Conservation (phyloP, 148 eudicot genomes). For the Rhododendron griersonianum region DNA sequence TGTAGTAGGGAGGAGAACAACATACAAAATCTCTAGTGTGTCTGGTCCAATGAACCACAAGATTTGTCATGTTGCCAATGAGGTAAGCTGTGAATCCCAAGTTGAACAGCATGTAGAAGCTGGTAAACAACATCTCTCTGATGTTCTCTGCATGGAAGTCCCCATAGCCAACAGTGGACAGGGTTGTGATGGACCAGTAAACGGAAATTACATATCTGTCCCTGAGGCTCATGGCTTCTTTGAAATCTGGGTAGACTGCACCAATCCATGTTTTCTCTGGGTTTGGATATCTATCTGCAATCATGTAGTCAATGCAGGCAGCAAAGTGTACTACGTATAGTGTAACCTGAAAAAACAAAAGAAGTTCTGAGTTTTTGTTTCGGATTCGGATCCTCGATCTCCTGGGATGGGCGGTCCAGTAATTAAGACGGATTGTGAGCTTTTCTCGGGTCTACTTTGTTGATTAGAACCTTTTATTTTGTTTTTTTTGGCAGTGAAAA, state of each 20-base stretch:
- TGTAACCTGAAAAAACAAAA: conserved; percentile 52
- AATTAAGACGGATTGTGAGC: no score
- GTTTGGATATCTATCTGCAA: conserved; percentile 71
- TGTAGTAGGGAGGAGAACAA: background rate
- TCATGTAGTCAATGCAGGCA: conserved; percentile 75
- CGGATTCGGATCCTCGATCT: no score
- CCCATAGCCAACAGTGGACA: conserved; percentile 90
- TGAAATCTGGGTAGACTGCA: conserved; percentile 57
- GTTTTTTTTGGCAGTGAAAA: no score
- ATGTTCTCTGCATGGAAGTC: conserved; percentile 81
- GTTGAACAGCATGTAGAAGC: conserved; percentile 82
- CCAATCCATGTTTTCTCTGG: conserved; percentile 78
- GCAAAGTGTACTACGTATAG: conserved; percentile 89
- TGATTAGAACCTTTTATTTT: no score
- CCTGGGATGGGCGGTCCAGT: no score
- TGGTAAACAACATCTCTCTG: conserved; percentile 75
- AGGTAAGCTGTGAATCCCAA: conserved; percentile 82
- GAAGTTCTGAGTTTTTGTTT: background rate
- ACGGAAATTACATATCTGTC: conserved; percentile 63
- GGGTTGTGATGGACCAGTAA: conserved; percentile 92
- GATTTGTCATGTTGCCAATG: conserved; percentile 94
- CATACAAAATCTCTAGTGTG: conserved; percentile 75
- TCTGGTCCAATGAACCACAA: conserved; percentile 88
- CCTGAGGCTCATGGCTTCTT: conserved; percentile 46
- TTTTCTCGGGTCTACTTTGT: no score